Evolutionary conservation across 768 basidiomycete species (phyloP).

Genomic region (Russula earlei): DNA sequence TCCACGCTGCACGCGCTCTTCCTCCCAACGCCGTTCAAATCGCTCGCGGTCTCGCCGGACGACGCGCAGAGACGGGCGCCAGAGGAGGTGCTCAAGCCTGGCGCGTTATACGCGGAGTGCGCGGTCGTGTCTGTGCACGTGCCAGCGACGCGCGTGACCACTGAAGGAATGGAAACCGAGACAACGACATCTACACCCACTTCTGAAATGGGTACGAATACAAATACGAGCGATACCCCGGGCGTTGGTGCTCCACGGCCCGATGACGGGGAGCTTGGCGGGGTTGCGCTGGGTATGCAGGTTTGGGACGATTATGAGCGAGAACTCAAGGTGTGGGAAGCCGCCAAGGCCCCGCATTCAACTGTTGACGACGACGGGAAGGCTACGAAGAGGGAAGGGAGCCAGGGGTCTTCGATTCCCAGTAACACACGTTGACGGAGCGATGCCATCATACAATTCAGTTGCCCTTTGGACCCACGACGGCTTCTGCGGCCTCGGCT

Average conservation of each 20-base stretch:
- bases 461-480: too few relatives aligned
- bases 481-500: too few relatives aligned
- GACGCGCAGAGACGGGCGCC: conserved; percentile 8
- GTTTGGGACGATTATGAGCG: conserved; percentile 74
- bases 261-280: conserved; percentile 65
- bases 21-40: conserved; percentile 71
- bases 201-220: conserved; percentile 23
- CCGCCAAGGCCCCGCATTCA: not conserved
- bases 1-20: conserved; percentile 75
- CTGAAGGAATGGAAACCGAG: conserved; percentile 20
- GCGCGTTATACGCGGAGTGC: conserved; percentile 70
- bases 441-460: too few relatives aligned
- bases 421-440: too few relatives aligned
- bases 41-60: conserved; percentile 27
- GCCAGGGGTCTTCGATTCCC: not conserved
- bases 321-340: conserved; percentile 59
- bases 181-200: too few relatives aligned
- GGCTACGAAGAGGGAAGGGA: not conserved
- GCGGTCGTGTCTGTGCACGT: conserved; percentile 38
- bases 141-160: conserved; percentile 19
- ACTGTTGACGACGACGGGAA: not conserved
- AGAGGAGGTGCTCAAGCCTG: conserved; percentile 67
- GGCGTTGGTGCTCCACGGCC: conserved; percentile 29
- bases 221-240: conserved; percentile 22
- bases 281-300: conserved; percentile 53